phyloP scores from a whole-genome alignment of 108 stramenopile genomes.

The Ochromonas danica region DNA sequence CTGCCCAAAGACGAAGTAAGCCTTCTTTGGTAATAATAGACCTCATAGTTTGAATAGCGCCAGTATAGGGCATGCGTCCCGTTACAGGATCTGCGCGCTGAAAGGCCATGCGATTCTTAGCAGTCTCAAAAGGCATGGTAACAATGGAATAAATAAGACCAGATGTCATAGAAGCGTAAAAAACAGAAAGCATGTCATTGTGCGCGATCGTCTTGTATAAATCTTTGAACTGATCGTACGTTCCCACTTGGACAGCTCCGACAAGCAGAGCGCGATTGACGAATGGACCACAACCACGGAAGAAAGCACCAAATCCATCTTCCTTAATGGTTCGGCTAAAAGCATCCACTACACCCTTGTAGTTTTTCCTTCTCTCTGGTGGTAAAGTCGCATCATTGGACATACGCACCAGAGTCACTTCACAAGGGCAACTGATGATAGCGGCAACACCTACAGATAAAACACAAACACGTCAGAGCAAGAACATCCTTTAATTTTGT shows the following conservation, averaged over 20 bases:
- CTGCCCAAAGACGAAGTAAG: conserved; percentile 73
- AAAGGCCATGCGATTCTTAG: conserved; percentile 88
- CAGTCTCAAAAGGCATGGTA: conserved; percentile 88
- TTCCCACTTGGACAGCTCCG: conserved; percentile 87
- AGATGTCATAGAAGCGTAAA: conserved; percentile 82
- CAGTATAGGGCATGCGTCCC: conserved; percentile 76
- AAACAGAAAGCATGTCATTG: conserved; percentile 79
- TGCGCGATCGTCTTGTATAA: too few species aligned
- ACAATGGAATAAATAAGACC: conserved; percentile 83
- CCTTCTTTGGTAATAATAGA: conserved; percentile 70
- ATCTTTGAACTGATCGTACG: conserved; percentile 86
- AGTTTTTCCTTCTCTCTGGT: conserved; percentile 72
- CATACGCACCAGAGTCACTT: conserved; percentile 86
- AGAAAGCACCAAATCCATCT: conserved; percentile 80
- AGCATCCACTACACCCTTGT: conserved; percentile 72
- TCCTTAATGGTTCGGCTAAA: conserved; percentile 68
- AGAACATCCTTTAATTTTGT: too few species aligned
- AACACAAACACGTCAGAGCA: too few species aligned
- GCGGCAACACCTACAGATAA: conserved; percentile 87
- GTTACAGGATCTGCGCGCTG: conserved; percentile 69
- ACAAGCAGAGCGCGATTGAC: conserved; percentile 84
- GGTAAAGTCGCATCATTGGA: conserved; percentile 81
- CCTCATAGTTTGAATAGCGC: conserved; percentile 72
- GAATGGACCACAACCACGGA: conserved; percentile 81
- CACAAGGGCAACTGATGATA: conserved; percentile 82